Evolutionary conservation across 306 rosid species (phyloP).

Genomic region (Vigna radiata): DNA sequence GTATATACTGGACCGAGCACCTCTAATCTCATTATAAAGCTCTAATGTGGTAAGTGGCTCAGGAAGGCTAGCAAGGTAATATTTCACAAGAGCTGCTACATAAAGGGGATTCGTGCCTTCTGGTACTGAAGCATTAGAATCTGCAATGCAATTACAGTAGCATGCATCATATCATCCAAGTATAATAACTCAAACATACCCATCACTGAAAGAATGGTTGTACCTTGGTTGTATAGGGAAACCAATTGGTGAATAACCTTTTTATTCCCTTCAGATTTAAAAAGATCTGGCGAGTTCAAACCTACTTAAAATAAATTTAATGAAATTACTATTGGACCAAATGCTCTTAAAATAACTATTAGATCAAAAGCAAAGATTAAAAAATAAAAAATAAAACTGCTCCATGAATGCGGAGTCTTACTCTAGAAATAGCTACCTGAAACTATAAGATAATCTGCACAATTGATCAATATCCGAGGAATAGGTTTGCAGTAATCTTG

Average conservation of each 20-base stretch:
- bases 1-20: conserved; percentile 76
- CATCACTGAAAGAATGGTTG: conserved; percentile 31
- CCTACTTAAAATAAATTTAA: conserved; percentile 57
- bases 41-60: conserved; percentile 88
- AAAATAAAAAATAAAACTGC: background rate
- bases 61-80: conserved; percentile 94
- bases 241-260: conserved; percentile 84
- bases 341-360: background rate
- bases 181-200: conserved; percentile 38
- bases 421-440: conserved; percentile 72
- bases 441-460: conserved; percentile 89
- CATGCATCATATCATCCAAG: conserved; percentile 31
- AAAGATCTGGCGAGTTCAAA: conserved; percentile 71
- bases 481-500: conserved; percentile 75
- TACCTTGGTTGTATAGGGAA: conserved; percentile 90
- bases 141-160: conserved; percentile 52
- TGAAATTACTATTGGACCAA: conserved; percentile 19
- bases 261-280: conserved; percentile 87
- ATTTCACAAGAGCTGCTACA: conserved; percentile 85
- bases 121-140: conserved; percentile 75
- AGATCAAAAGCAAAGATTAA: conserved; percentile 27
- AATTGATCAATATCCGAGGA: conserved; percentile 81
- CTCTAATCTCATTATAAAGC: conserved; percentile 77
- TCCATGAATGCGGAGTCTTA: conserved; percentile 35
- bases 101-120: conserved; percentile 85